phyloP scores from a whole-genome alignment of 2,329 filamentous ascomycete species.

The Colletotrichum lentis region DNA sequence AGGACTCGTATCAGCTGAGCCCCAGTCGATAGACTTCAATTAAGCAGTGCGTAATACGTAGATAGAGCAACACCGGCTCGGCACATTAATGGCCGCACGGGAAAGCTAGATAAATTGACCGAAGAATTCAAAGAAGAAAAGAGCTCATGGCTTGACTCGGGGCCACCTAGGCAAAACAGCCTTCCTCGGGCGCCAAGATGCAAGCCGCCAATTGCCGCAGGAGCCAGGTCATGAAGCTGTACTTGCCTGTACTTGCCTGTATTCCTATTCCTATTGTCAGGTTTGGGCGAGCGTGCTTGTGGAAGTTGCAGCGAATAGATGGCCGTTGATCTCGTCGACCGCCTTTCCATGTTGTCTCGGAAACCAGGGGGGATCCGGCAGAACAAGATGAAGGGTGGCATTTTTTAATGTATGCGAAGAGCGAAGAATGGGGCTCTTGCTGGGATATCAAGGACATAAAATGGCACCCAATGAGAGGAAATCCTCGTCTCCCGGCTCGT shows the following conservation, averaged over 20 bases:
- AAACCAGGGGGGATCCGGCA: constrained; percentile 8
- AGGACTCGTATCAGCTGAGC: not conserved
- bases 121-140: not conserved
- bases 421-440: constrained; percentile 14
- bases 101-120: not conserved
- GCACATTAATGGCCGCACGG: not conserved
- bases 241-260: no score
- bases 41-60: not conserved
- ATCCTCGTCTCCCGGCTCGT: constrained; percentile 13
- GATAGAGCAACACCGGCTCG: not conserved
- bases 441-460: constrained; percentile 10
- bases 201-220: not conserved
- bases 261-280: not conserved
- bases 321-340: constrained; percentile 10
- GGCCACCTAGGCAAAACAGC: constrained; percentile 1
- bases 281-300: not conserved
- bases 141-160: not conserved
- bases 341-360: constrained; percentile 28
- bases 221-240: constrained; percentile 4
- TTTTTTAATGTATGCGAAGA: constrained; percentile 23
- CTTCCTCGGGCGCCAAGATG: not conserved
- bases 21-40: constrained; percentile 26
- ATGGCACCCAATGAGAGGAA: constrained; percentile 4
- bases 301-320: not conserved
- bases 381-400: constrained; percentile 14